Conservation (phyloP, 345 rosid species). For the Adansonia digitata region DNA sequence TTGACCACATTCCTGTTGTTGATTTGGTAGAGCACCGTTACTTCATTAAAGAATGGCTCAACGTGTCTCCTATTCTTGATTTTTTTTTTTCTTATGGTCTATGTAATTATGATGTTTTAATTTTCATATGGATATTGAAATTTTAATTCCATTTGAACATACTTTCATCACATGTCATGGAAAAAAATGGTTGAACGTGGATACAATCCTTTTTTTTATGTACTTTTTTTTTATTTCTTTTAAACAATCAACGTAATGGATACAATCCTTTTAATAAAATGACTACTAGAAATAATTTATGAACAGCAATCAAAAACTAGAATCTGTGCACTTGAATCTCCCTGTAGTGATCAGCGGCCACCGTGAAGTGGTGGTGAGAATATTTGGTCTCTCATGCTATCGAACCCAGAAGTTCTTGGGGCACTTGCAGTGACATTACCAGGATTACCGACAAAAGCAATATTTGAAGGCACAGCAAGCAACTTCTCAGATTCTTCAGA, state of each 20-base stretch:
- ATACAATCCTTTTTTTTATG: too few relatives aligned
- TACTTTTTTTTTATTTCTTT: too few relatives aligned
- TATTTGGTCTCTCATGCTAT: slow-evolving; percentile 13
- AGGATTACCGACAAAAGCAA: neutral
- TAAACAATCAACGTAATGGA: too few relatives aligned
- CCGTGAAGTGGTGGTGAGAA: neutral
- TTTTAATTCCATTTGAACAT: too few relatives aligned
- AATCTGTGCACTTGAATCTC: neutral
- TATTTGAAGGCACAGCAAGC: neutral
- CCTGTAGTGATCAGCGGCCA: neutral
- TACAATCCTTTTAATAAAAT: too few relatives aligned
- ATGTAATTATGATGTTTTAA: too few relatives aligned
- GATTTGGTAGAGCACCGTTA: slow-evolving; percentile 39
- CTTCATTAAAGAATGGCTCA: slow-evolving; percentile 44
- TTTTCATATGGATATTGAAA: too few relatives aligned
- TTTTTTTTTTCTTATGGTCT: too few relatives aligned
- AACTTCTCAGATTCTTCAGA: slow-evolving; percentile 16
- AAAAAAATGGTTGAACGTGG: too few relatives aligned
- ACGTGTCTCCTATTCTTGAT: slow-evolving; percentile 35
- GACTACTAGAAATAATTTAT: too few relatives aligned
- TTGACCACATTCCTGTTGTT: slow-evolving; percentile 41
- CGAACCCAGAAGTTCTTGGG: neutral
- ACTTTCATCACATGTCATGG: too few relatives aligned
- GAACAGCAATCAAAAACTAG: too few relatives aligned
- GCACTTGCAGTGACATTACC: neutral